Conservation (phyloP, 129 eudicot genomes). For the Chrysanthemum lavandulifolium region DNA sequence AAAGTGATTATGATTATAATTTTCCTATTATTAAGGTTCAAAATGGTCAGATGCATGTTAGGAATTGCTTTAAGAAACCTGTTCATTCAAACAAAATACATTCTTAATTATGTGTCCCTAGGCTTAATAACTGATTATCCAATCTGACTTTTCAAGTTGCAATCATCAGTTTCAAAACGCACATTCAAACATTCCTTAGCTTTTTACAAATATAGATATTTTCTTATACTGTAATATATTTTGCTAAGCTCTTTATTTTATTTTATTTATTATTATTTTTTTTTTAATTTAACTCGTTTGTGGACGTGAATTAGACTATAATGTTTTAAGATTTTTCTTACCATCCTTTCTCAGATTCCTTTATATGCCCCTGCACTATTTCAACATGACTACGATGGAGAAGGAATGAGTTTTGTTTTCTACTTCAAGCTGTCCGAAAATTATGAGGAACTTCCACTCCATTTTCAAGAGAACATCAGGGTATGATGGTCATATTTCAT, state of each 20-base stretch:
- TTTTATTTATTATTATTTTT: too few species aligned
- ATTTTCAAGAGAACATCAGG: conserved; percentile 77
- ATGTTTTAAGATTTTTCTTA: neutral
- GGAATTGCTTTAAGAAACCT: conserved; percentile 12
- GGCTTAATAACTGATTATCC: neutral
- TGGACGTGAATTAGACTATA: neutral
- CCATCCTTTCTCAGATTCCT: conserved; percentile 56
- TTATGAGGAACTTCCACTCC: conserved; percentile 68
- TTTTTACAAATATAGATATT: neutral
- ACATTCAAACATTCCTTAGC: conserved; percentile 8
- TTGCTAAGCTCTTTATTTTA: too few species aligned
- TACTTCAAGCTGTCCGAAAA: conserved; percentile 85
- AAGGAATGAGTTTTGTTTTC: conserved; percentile 80
- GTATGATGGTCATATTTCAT: conserved; percentile 40
- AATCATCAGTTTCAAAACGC: conserved; percentile 8
- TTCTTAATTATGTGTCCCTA: neutral
- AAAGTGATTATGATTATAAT: neutral
- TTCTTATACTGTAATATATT: too few species aligned
- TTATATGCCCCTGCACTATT: conserved; percentile 76
- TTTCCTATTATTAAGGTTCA: too few species aligned
- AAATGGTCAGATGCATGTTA: neutral
- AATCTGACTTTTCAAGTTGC: neutral
- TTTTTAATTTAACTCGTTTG: neutral
- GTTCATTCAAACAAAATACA: conserved; percentile 3
- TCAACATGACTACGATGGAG: conserved; percentile 82